Conservation (phyloP, 2,329 filamentous ascomycete genomes). For the Neopestalotiopsis clavispora region DNA sequence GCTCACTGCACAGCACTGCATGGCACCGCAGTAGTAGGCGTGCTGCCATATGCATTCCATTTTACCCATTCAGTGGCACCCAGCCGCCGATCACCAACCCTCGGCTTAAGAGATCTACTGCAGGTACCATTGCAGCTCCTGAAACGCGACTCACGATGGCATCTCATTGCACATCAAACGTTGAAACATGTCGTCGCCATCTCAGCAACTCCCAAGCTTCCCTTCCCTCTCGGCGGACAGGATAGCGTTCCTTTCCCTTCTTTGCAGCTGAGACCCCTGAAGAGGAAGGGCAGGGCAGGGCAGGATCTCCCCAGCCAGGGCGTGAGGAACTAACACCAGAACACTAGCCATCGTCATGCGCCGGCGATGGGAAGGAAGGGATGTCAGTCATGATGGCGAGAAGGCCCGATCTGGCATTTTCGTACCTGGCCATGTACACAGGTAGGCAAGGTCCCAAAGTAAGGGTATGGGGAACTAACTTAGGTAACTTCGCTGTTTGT, state of each 20-base stretch:
- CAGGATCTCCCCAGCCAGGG: not conserved
- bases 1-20: no score
- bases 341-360: constrained; percentile 8
- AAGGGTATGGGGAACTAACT: no score
- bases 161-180: constrained; percentile 11
- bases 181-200: constrained; percentile 16
- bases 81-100: constrained; percentile 6
- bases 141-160: constrained; percentile 17
- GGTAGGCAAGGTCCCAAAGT: no score
- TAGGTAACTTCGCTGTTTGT: not conserved
- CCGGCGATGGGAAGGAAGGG: not conserved
- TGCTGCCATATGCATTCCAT: not conserved
- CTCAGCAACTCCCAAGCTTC: not conserved
- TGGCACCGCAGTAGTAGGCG: no score
- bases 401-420: constrained; percentile 11
- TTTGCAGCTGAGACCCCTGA: not conserved
- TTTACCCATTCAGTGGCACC: not conserved
- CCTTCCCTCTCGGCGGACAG: no score
- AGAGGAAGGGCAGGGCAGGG: not conserved
- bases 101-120: constrained; percentile 2
- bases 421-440: no score
- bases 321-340: not conserved
- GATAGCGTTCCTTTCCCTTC: not conserved
- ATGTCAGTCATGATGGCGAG: not conserved
- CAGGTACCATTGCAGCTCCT: constrained; percentile 13